Base-by-base conservation (phyloP, 1,284 basidiomycete genomes). In the Sanghuangporus baumii region DNA sequence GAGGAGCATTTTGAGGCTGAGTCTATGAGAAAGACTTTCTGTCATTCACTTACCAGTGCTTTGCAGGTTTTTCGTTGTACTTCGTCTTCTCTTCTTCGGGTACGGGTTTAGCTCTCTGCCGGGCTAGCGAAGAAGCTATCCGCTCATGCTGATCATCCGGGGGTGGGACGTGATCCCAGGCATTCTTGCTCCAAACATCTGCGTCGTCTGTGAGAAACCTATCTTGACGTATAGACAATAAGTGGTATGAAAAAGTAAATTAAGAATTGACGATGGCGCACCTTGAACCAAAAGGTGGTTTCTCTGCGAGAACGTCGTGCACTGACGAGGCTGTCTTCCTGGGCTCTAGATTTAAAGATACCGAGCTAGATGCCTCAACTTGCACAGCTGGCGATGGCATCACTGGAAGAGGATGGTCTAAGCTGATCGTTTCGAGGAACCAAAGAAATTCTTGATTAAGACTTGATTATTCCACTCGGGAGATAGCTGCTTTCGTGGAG, bases 121-220 rank as follows among this genome's bases (percentile, higher is more conserved):
- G 81, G 37, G 81, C 79, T 59, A 94, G 78, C 6, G 92, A 87
- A 20, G 84, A 76, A 14, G 83, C 79, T 59, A 94, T 91, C 37
- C 76, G 75, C 37, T 88, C 84, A 51, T 75, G 79, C 70, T 94
- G 92, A 74, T 93, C 90, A 20, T 85, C 79, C 7, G 93, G 93
- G 8, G 91, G 86, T 47, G 88, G 88, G 37, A 93, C 93, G 72
- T 95, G 93, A 73, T 96, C 93, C 93, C 93, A 92, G 1, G 89
- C 89, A 67, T 92, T 91, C 62, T 90, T 86, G 38, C 80, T 79
- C 86, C 87, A 92, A 7, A 91, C 86, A 67, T 89, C 80, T 7
- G 76, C 71, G 55, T 84, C 79, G 20, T 84, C 76, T 55, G 80
- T 86, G 55, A 89, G 78, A 70, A 88, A 89, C 71, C 87, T 87